Conservation (phyloP, 2,329 filamentous ascomycete species). For the Dactylella cylindrospora region DNA sequence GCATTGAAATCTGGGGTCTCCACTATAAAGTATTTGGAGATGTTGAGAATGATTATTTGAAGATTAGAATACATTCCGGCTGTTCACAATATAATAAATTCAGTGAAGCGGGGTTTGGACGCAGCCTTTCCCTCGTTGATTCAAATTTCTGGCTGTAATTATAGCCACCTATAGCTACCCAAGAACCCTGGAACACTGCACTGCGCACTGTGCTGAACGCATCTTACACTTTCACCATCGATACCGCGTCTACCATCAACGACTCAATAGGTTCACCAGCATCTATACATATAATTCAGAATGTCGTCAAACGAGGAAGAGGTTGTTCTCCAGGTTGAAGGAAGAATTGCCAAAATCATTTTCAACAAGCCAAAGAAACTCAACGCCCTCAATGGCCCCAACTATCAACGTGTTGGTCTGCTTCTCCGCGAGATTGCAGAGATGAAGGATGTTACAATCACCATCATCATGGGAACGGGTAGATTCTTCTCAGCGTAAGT, state of each 20-base stretch:
- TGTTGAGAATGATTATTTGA: slow-evolving; percentile 3
- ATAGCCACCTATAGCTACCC: not conserved
- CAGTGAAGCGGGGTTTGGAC: slow-evolving; percentile 10
- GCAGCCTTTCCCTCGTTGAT: not conserved
- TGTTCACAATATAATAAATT: too few species aligned
- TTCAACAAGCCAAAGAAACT: slow-evolving; percentile 84
- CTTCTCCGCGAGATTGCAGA: slow-evolving; percentile 74
- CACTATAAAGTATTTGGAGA: not conserved
- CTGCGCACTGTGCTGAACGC: too few species aligned
- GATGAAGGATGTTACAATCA: slow-evolving; percentile 79
- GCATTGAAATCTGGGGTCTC: not conserved
- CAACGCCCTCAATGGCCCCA: slow-evolving; percentile 71
- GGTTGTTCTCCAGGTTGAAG: slow-evolving; percentile 40
- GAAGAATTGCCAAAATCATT: slow-evolving; percentile 72
- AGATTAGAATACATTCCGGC: too few species aligned
- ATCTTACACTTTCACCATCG: not conserved
- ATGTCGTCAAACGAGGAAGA: slow-evolving; percentile 34
- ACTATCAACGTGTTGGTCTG: slow-evolving; percentile 76
- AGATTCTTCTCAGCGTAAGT: slow-evolving; percentile 81
- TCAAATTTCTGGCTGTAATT: not conserved
- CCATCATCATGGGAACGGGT: slow-evolving; percentile 78
- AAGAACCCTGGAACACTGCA: not conserved
- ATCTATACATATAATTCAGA: slow-evolving; percentile 5
- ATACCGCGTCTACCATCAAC: not conserved
- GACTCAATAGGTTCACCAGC: too few species aligned